These are phyloP conservation scores for Diplodia corticola DNA, from an alignment of 2,329 filamentous ascomycete species.

Conservation along the genomic window DNA sequence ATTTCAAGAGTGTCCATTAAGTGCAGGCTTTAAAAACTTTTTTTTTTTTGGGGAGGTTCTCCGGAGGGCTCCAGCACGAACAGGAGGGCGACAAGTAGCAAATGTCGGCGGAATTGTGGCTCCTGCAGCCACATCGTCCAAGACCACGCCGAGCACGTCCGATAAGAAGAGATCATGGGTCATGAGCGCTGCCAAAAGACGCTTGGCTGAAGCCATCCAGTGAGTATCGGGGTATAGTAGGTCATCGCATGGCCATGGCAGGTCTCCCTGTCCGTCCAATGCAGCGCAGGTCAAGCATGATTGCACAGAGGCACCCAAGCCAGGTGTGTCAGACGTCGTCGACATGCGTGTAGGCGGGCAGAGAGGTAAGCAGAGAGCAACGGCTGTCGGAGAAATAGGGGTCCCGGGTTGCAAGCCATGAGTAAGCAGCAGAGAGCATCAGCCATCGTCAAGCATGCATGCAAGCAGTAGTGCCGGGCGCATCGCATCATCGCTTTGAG, in stretches of 20 bases:
- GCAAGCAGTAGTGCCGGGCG: slow-evolving; percentile 36
- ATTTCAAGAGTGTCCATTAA: slow-evolving; percentile 5
- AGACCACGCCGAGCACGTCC: slow-evolving; percentile 5
- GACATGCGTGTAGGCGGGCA: slow-evolving; percentile 3
- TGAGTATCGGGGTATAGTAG: slow-evolving; percentile 20
- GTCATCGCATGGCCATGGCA: slow-evolving; percentile 24
- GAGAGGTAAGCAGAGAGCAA: slow-evolving; percentile 22
- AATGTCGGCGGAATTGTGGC: neutral
- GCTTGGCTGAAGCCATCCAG: slow-evolving; percentile 16
- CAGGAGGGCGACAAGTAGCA: neutral
- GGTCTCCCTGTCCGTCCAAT: slow-evolving; percentile 18
- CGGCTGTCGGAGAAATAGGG: slow-evolving; percentile 18
- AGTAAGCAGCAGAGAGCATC: slow-evolving; percentile 27
- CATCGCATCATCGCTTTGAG: slow-evolving; percentile 31
- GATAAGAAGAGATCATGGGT: slow-evolving; percentile 16
- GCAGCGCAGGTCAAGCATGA: slow-evolving; percentile 22
- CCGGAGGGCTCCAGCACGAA: slow-evolving; percentile 8
- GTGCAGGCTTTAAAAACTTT: slow-evolving; percentile 14
- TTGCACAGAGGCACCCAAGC: slow-evolving; percentile 15
- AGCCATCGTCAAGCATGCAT: slow-evolving; percentile 36
- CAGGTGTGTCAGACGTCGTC: neutral
- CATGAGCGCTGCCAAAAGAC: slow-evolving; percentile 18
- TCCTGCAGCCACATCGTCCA: neutral
- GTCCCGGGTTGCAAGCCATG: slow-evolving; percentile 19
- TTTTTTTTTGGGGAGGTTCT: neutral